Conservation (phyloP, 805 yeast genomes). For the Zygoascus biomembranicola region DNA sequence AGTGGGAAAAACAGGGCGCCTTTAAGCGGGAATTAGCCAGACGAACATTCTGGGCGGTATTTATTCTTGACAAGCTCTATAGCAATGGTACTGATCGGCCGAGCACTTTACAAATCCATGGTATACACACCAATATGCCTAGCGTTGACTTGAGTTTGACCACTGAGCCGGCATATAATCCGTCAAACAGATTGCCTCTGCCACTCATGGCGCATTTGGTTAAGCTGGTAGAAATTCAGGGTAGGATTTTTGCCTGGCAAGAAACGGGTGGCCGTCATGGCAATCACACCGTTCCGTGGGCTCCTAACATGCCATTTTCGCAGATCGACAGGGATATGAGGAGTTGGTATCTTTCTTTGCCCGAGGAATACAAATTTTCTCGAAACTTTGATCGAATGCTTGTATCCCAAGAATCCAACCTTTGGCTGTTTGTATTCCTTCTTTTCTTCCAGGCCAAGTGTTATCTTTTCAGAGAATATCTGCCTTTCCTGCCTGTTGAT, state of each 20-base stretch:
- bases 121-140: not conserved
- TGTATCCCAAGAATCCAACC: not conserved
- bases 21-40: not conserved
- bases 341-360: not conserved
- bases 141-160: not conserved
- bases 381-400: not conserved
- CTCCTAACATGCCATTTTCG: not conserved
- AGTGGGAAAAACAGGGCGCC: not conserved
- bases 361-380: not conserved
- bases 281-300: not conserved
- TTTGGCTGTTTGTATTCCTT: not conserved
- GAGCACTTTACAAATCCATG: not conserved
- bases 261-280: not conserved
- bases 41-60: not conserved
- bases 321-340: not conserved
- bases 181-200: not conserved
- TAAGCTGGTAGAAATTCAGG: not conserved
- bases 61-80: not conserved
- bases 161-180: not conserved
- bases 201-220: not conserved
- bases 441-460: not conserved
- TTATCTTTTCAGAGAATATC: not conserved
- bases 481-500: not conserved
- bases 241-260: not conserved
- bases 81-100: not conserved